Evolutionary conservation across 148 eudicot species (phyloP).

Genomic region (Vaccinium macrocarpon): DNA sequence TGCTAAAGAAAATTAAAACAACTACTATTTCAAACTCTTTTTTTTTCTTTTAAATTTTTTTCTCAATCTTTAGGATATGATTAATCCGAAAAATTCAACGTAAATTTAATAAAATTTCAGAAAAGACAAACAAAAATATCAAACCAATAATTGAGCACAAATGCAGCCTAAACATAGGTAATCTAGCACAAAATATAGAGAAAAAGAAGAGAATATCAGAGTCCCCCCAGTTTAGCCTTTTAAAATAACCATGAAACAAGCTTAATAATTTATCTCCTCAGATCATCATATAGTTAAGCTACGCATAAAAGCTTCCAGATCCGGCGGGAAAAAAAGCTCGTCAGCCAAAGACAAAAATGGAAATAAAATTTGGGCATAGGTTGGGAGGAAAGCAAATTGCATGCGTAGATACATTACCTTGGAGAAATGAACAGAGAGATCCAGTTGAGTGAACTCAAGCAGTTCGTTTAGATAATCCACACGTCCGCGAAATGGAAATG

Average conservation of each 20-base stretch:
- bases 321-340: neutral
- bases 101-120: no score
- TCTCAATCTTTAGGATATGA: no score
- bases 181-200: neutral
- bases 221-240: neutral
- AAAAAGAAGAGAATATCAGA: neutral
- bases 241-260: neutral
- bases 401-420: constrained; percentile 3
- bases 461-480: neutral
- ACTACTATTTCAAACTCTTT: neutral
- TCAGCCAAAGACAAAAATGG: neutral
- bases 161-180: no score
- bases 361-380: neutral
- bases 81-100: no score
- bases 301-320: neutral
- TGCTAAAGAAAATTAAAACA: neutral
- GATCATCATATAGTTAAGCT: no score
- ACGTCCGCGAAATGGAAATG: neutral
- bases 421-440: neutral
- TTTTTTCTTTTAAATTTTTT: neutral
- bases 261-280: neutral
- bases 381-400: neutral
- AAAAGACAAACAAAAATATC: neutral
- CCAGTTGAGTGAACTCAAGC: neutral
- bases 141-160: no score